phyloP scores from a whole-genome alignment of 331 rosid species.

The Cydonia oblonga region DNA sequence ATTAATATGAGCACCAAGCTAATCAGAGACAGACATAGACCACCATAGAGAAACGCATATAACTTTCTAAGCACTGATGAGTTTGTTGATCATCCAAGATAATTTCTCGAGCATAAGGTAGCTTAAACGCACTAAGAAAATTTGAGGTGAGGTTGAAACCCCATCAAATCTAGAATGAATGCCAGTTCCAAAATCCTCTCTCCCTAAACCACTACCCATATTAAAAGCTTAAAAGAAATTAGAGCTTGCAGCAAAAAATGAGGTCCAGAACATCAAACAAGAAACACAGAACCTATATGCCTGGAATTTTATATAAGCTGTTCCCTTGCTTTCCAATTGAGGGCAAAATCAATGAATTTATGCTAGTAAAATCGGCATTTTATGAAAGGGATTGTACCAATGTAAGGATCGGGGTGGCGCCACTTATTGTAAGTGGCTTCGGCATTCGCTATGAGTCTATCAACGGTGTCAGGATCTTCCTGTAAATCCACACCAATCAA shows the following conservation, averaged over 20 bases:
- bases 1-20: background rate
- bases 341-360: background rate
- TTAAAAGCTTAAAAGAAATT: background rate
- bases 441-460: constrained; percentile 55
- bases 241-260: background rate
- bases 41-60: background rate
- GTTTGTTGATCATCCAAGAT: background rate
- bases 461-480: constrained; percentile 82
- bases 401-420: constrained; percentile 96
- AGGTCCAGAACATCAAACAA: background rate
- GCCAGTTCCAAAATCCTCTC: background rate
- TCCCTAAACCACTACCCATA: background rate
- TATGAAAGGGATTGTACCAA: constrained; percentile 29
- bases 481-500: constrained; percentile 19
- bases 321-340: background rate
- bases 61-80: background rate
- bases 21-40: background rate
- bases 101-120: background rate
- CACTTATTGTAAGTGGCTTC: constrained; percentile 74
- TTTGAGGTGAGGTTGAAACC: background rate
- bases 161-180: background rate
- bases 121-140: background rate
- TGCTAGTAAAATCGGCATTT: background rate
- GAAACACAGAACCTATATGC: background rate
- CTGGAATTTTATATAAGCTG: background rate